Evolutionary conservation across 2,329 filamentous ascomycete species (phyloP).

Genomic region (Harringtonia lauricola): DNA sequence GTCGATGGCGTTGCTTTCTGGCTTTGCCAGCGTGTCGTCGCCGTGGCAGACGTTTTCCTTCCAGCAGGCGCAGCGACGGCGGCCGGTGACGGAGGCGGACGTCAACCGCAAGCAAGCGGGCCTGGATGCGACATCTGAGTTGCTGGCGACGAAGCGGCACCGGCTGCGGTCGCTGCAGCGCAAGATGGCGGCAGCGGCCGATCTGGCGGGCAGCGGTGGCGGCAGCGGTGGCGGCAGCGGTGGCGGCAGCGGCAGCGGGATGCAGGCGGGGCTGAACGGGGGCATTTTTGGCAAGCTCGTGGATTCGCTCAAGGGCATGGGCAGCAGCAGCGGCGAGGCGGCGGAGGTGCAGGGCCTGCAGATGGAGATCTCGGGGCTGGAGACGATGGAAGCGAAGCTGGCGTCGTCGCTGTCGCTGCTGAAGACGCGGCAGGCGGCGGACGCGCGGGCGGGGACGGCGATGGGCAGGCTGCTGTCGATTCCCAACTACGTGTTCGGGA

Average conservation of each 20-base stretch:
- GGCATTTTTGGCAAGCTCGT: constrained; percentile 67
- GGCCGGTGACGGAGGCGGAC: constrained; percentile 61
- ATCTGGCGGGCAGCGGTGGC: constrained; percentile 4
- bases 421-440: constrained; percentile 49
- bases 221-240: constrained; percentile 5
- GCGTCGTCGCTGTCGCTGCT: constrained; percentile 54
- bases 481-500: constrained; percentile 57
- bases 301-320: constrained; percentile 42
- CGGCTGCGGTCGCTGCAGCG: constrained; percentile 59
- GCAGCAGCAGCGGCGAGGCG: constrained; percentile 41
- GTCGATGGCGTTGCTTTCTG: constrained; percentile 78
- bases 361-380: constrained; percentile 68
- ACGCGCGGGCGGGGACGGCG: constrained; percentile 55
- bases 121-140: constrained; percentile 66
- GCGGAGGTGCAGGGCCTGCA: constrained; percentile 54
- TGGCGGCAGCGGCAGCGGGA: constrained; percentile 1
- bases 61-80: constrained; percentile 34
- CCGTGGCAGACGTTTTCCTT: constrained; percentile 73
- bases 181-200: constrained; percentile 29
- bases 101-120: constrained; percentile 69
- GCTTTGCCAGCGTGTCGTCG: constrained; percentile 79
- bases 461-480: constrained; percentile 53
- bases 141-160: constrained; percentile 66
- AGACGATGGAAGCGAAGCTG: constrained; percentile 67
- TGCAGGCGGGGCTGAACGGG: constrained; percentile 37